These are phyloP conservation scores for Brettanomyces naardenensis DNA, from an alignment of 805 yeast species.

Conservation along the genomic window DNA sequence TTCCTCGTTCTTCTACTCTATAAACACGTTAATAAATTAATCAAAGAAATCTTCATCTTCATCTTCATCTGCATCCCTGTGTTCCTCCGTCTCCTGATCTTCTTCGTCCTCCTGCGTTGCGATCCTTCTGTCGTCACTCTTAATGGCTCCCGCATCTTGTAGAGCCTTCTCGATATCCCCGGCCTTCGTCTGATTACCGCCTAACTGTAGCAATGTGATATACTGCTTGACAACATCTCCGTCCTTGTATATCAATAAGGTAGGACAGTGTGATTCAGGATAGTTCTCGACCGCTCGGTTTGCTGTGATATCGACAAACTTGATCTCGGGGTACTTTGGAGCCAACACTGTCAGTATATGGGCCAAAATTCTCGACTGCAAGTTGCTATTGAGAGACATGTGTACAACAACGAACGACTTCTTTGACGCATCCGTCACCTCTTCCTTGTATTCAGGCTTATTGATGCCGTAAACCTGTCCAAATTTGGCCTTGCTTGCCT, in stretches of 20 bases:
- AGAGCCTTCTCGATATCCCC: constrained; percentile 68
- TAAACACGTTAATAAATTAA: too few species aligned
- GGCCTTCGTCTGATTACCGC: constrained; percentile 70
- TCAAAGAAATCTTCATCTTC: constrained; percentile 43
- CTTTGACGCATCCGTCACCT: constrained; percentile 75
- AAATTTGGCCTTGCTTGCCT: constrained; percentile 48
- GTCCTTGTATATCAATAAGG: constrained; percentile 72
- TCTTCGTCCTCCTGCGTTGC: constrained; percentile 50
- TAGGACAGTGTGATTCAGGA: constrained; percentile 88
- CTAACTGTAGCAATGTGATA: constrained; percentile 72
- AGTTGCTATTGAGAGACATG: constrained; percentile 55
- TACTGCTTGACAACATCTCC: constrained; percentile 74
- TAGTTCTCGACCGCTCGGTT: constrained; percentile 86
- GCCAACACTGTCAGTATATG: constrained; percentile 55
- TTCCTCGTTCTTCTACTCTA: neutral
- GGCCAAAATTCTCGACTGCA: constrained; percentile 68
- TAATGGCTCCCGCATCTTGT: constrained; percentile 59
- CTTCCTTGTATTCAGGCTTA: constrained; percentile 81
- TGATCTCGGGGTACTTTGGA: constrained; percentile 65
- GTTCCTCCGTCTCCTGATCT: constrained; percentile 41
- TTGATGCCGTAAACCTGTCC: constrained; percentile 74
- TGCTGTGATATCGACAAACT: constrained; percentile 89
- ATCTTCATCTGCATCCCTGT: constrained; percentile 30
- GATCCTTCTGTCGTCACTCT: constrained; percentile 55
- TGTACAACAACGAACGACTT: constrained; percentile 67